A percentile compares a stretch with the other conserved stretches of the same genome.
Evolutionary conservation across 805 yeast species (phyloP).

Genomic region (Geotrichum ghanense): DNA sequence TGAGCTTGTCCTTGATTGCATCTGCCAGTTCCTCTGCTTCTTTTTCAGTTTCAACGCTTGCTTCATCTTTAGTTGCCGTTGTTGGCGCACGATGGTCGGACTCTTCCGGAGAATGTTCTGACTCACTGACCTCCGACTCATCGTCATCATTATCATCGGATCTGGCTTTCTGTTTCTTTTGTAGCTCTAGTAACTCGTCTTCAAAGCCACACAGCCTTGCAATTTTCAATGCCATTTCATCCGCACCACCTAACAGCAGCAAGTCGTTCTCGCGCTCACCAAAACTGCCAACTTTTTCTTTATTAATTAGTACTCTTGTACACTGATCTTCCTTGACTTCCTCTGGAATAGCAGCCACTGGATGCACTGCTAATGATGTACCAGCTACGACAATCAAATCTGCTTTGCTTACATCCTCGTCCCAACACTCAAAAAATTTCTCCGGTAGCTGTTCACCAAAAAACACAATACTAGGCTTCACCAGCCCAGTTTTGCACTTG

Average conservation of each 20-base stretch:
- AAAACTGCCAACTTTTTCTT: constrained; percentile 63
- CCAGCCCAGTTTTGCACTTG: constrained; percentile 51
- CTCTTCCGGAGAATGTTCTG: neutral
- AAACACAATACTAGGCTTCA: constrained; percentile 90
- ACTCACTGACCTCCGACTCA: neutral
- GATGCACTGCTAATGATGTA: constrained; percentile 79
- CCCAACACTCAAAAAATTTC: constrained; percentile 60
- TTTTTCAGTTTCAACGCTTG: neutral
- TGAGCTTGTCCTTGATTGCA: neutral
- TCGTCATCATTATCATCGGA: neutral
- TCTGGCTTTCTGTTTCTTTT: neutral
- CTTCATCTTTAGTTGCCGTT: neutral
- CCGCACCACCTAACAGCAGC: constrained; percentile 52
- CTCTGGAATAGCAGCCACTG: constrained; percentile 76
- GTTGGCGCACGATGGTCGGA: too few species aligned
- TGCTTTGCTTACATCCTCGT: constrained; percentile 33
- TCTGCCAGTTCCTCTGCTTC: neutral
- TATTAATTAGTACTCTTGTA: constrained; percentile 58
- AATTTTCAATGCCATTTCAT: constrained; percentile 44
- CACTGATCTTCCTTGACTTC: constrained; percentile 40
- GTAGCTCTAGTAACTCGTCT: constrained; percentile 16
- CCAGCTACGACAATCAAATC: constrained; percentile 85
- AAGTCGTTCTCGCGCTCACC: constrained; percentile 50
- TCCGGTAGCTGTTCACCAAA: constrained; percentile 83
- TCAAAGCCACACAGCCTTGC: constrained; percentile 55